Percentiles rank a stretch among this genome's conserved stretches.
Conservation (phyloP, 2,329 filamentous ascomycete genomes). For the Pseudogymnoascus sp. region DNA sequence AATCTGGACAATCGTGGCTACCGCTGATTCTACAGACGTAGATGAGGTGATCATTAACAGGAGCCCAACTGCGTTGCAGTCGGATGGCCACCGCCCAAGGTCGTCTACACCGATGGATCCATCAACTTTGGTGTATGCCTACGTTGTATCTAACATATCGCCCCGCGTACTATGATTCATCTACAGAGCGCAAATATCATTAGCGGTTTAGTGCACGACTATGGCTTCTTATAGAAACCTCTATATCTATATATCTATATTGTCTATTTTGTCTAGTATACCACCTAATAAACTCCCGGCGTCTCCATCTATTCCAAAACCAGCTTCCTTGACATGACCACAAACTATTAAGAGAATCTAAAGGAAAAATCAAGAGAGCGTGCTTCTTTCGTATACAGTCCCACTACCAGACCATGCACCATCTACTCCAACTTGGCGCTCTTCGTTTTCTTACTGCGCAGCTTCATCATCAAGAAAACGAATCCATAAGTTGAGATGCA, state of each 20-base stretch:
- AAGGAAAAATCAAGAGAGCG: neutral
- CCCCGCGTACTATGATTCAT: neutral
- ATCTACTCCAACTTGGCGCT: slow-evolving; percentile 24
- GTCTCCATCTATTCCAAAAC: neutral
- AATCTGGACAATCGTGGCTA: neutral
- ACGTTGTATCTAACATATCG: slow-evolving; percentile 16
- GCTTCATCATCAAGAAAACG: slow-evolving; percentile 38
- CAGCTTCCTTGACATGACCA: neutral
- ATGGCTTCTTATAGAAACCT: neutral
- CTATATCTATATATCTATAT: neutral
- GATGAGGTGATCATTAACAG: no score
- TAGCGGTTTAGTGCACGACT: neutral
- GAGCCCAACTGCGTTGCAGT: no score
- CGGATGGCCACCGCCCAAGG: no score
- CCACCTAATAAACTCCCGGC: neutral
- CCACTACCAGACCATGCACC: neutral
- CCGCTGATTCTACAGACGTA: no score
- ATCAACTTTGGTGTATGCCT: slow-evolving; percentile 29
- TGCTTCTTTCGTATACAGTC: slow-evolving; percentile 3
- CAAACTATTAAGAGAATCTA: neutral
- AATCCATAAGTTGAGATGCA: slow-evolving; percentile 33
- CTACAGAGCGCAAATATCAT: neutral
- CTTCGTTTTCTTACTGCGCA: slow-evolving; percentile 37
- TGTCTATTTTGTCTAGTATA: neutral
- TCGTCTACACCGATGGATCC: slow-evolving; percentile 24